A percentile compares a stretch with the other conserved stretches of the same genome.
These are phyloP conservation scores for Akanthomyces muscarius DNA, from an alignment of 2,329 filamentous ascomycete species.

Conservation along the genomic window DNA sequence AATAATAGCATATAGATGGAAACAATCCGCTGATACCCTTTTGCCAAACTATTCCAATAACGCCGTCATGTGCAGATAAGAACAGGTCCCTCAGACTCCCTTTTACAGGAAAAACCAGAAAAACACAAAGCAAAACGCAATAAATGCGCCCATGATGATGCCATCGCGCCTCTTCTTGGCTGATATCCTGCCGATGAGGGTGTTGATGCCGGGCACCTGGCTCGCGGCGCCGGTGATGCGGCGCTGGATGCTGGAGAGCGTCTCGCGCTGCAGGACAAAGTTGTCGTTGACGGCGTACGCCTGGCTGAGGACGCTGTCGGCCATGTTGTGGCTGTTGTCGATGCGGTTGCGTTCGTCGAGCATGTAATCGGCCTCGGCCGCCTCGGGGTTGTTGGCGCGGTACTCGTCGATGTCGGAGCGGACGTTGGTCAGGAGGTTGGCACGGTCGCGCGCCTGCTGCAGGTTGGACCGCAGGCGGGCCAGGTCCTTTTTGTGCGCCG, in stretches of 20 bases:
- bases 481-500: conserved; percentile 81
- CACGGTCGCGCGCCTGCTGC: conserved; percentile 73
- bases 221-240: conserved; percentile 85
- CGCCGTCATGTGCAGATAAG: conserved; percentile 25
- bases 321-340: conserved; percentile 84
- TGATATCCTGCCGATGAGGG: conserved; percentile 85
- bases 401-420: conserved; percentile 90
- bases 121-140: conserved; percentile 87
- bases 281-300: conserved; percentile 95
- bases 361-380: conserved; percentile 94
- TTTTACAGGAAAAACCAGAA: conserved; percentile 65
- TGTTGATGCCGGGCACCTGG: conserved; percentile 89
- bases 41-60: conserved; percentile 22
- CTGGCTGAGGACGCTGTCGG: conserved; percentile 87
- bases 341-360: conserved; percentile 80
- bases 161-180: conserved; percentile 93
- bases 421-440: conserved; percentile 86
- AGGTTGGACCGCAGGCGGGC: conserved; percentile 69
- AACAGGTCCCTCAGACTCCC: background rate
- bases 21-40: conserved; percentile 35
- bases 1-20: conserved; percentile 25
- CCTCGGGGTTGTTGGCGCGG: conserved; percentile 75
- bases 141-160: conserved; percentile 86
- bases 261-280: conserved; percentile 84
- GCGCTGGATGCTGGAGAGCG: conserved; percentile 80